Conservation (phyloP, 1,284 basidiomycete genomes). For the Mycocalia duriaeana region DNA sequence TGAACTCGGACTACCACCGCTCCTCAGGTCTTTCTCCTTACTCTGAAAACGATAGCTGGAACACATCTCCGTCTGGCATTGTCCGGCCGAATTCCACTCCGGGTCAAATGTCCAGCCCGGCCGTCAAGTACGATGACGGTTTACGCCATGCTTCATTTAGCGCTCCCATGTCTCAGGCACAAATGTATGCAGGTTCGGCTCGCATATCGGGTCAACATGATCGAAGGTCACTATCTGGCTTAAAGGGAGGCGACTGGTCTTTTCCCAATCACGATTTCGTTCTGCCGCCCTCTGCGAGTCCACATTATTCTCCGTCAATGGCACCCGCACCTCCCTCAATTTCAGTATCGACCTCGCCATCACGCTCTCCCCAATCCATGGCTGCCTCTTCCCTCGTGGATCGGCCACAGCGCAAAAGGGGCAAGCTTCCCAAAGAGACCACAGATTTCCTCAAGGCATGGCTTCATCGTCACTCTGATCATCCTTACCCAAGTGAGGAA, state of each 20-base stretch:
- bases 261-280: slow-evolving; percentile 39
- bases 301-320: slow-evolving; percentile 37
- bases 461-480: slow-evolving; percentile 83
- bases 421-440: slow-evolving; percentile 86
- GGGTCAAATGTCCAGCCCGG: slow-evolving; percentile 43
- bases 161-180: slow-evolving; percentile 47
- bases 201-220: slow-evolving; percentile 68
- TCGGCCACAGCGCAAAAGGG: slow-evolving; percentile 72
- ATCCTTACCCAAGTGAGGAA: slow-evolving; percentile 87
- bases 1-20: slow-evolving; percentile 39
- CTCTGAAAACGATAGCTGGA: slow-evolving; percentile 42
- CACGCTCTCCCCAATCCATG: slow-evolving; percentile 49
- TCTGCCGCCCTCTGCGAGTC: slow-evolving; percentile 33
- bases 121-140: slow-evolving; percentile 60
- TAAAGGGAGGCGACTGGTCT: slow-evolving; percentile 46
- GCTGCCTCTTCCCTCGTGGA: slow-evolving; percentile 60
- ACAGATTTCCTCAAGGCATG: slow-evolving; percentile 88
- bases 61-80: slow-evolving; percentile 40
- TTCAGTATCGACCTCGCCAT: slow-evolving; percentile 39
- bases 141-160: slow-evolving; percentile 60
- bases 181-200: slow-evolving; percentile 58
- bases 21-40: slow-evolving; percentile 38
- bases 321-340: slow-evolving; percentile 36
- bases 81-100: slow-evolving; percentile 55
- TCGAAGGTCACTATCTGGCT: slow-evolving; percentile 46